These are phyloP conservation scores for Suillus variegatus DNA, from an alignment of 768 basidiomycete genomes.

Conservation along the genomic window DNA sequence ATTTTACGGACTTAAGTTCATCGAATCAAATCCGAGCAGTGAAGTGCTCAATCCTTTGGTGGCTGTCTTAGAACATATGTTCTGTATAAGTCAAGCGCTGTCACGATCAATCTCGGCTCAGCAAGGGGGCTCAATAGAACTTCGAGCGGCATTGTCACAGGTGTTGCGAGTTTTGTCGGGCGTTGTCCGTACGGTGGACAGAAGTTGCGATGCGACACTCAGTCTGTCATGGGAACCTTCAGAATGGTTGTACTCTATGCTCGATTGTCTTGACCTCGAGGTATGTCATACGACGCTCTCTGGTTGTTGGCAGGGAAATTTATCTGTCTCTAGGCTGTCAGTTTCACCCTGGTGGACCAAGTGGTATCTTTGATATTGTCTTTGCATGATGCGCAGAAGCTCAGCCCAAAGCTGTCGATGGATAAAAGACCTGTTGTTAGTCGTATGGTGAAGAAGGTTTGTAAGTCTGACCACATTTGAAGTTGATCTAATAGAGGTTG, in stretches of 20 bases:
- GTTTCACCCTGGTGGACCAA: conserved; percentile 73
- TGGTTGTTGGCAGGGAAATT: conserved; percentile 14
- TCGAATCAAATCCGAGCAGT: conserved; percentile 27
- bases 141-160: conserved; percentile 55
- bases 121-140: conserved; percentile 29
- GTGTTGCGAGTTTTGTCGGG: conserved; percentile 52
- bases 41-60: conserved; percentile 48
- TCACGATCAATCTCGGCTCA: conserved; percentile 38
- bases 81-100: conserved; percentile 47
- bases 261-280: conserved; percentile 57
- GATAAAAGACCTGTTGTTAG: conserved; percentile 56
- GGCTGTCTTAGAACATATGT: conserved; percentile 56
- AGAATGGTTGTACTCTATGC: conserved; percentile 59
- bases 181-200: conserved; percentile 46
- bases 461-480: conserved; percentile 11
- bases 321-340: conserved; percentile 43
- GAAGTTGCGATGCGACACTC: conserved; percentile 31
- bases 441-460: conserved; percentile 57
- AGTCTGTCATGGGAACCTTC: conserved; percentile 59
- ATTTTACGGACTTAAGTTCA: conserved; percentile 56
- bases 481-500: conserved; percentile 9
- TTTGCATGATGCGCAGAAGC: conserved; percentile 48
- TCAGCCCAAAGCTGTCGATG: conserved; percentile 56
- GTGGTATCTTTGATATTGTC: conserved; percentile 55
- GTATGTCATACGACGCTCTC: conserved; percentile 34